Base-by-base conservation (phyloP, 345 rosid species). In the Salix caprea region DNA sequence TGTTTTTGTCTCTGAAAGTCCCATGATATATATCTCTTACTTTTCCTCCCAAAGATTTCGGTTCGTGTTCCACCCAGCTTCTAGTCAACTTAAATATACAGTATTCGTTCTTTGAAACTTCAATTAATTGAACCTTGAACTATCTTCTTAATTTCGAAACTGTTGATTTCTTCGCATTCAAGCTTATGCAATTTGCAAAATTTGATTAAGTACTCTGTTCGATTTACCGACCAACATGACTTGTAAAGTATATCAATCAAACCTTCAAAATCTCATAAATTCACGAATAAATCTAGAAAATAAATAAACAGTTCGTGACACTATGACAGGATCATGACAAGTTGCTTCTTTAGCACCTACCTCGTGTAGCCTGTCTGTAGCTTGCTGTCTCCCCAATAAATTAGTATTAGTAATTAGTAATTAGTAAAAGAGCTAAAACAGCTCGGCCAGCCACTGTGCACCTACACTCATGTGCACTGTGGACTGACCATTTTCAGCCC, bases 291-390 rank as follows among this genome's bases (percentile, higher is more conserved):
- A 21, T n/a, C 3, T 8, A 56, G 52, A n/a, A 58, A n/a, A 58
- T 54, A 58, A 58, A 10, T n/a, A 58, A n/a, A 23, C n/a, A n/a
- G 23, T n/a, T 58, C 26, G 10, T 58, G 23, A 58, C 15, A 58
- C 2, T 66, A 5, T 36, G 24, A n/a, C 68, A 6, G 37, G 30
- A 73, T 23, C 50, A 62, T 46, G 84, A 76, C 86, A 80, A 78
- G 74, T 84, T 84, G 79, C 82, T 42, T 52, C 70, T 68, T 80
- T 39, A 70, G 68, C 80, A 77, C 71, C 67, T 1, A n/a, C 70
- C 76, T 10, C 36, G 14, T 9, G 7, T 58, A 50, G 58, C 8
- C 74, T 48, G 75, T 67, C 79, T 62, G 67, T 34, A 52, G 58
- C 73, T 73, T 66, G 73, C 67, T 79, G 80, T 76, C 80, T 52